Evolutionary conservation across 2,329 filamentous ascomycete species (phyloP).

Genomic region (Atkinsonella hypoxylon): DNA sequence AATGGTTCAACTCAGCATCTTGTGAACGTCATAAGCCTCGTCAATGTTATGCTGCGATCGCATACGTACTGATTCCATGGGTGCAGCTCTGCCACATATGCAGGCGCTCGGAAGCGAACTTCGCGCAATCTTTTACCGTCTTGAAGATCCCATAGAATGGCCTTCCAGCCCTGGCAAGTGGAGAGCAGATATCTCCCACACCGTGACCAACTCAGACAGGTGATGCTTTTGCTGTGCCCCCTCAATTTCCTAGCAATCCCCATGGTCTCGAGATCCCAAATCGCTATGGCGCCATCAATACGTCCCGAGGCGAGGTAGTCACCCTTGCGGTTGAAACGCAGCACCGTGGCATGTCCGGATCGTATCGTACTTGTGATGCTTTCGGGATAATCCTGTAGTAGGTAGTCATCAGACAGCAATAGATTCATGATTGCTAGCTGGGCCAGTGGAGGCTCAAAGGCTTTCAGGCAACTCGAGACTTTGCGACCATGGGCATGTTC

Average conservation of each 20-base stretch:
- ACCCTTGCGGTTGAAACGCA: constrained; percentile 86
- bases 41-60: not conserved
- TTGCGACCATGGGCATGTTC: not conserved
- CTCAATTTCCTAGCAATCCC: constrained; percentile 88
- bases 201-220: constrained; percentile 88
- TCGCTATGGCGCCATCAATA: constrained; percentile 85
- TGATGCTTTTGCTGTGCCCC: constrained; percentile 87
- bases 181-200: constrained; percentile 86
- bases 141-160: constrained; percentile 84
- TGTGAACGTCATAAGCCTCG: not conserved
- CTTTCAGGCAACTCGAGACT: not conserved
- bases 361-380: constrained; percentile 80
- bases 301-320: constrained; percentile 91
- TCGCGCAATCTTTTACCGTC: constrained; percentile 61
- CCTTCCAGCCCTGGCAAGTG: constrained; percentile 92
- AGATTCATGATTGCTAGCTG: constrained; percentile 37
- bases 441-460: not conserved
- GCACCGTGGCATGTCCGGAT: constrained; percentile 51
- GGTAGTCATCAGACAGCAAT: constrained; percentile 48
- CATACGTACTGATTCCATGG: constrained; percentile 65
- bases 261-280: constrained; percentile 97
- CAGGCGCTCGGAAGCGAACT: constrained; percentile 81
- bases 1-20: constrained; percentile 12
- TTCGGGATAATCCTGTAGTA: constrained; percentile 76
- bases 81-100: constrained; percentile 93